phyloP scores from a whole-genome alignment of 768 basidiomycete genomes.

The Cyathus striatus region DNA sequence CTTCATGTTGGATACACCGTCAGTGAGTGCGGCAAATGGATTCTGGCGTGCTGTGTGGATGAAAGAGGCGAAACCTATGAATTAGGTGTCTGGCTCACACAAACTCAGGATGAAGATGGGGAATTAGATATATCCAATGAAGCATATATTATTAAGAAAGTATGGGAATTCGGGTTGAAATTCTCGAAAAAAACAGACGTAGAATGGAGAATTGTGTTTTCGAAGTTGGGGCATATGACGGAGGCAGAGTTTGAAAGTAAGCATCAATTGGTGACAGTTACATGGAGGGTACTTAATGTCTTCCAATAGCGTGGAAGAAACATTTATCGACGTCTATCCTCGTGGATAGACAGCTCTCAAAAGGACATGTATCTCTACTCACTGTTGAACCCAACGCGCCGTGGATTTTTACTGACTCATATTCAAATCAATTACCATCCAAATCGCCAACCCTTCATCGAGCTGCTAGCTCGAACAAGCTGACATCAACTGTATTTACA shows the following conservation, averaged over 20 bases:
- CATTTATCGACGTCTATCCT: constrained; percentile 1
- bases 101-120: constrained; percentile 28
- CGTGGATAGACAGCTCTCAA: not conserved
- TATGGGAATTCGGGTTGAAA: constrained; percentile 67
- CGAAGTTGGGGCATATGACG: constrained; percentile 60
- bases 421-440: constrained; percentile 12
- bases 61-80: constrained; percentile 75
- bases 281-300: not conserved
- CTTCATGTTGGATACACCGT: constrained; percentile 75
- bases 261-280: constrained; percentile 16
- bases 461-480: constrained; percentile 17
- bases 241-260: constrained; percentile 61
- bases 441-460: constrained; percentile 5
- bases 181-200: constrained; percentile 63
- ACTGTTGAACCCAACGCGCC: constrained; percentile 55
- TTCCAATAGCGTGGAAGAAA: constrained; percentile 2
- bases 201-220: constrained; percentile 77
- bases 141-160: constrained; percentile 45
- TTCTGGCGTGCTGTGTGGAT: constrained; percentile 70
- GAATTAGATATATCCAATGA: constrained; percentile 32
- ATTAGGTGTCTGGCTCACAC: constrained; percentile 61
- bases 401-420: constrained; percentile 48
- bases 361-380: constrained; percentile 50
- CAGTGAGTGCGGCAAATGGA: constrained; percentile 69
- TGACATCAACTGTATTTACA: constrained; percentile 13